A percentile compares a stretch with the other conserved stretches of the same genome.
Conservation (phyloP, 345 rosid genomes). For the Eucalyptus lansdowneana region DNA sequence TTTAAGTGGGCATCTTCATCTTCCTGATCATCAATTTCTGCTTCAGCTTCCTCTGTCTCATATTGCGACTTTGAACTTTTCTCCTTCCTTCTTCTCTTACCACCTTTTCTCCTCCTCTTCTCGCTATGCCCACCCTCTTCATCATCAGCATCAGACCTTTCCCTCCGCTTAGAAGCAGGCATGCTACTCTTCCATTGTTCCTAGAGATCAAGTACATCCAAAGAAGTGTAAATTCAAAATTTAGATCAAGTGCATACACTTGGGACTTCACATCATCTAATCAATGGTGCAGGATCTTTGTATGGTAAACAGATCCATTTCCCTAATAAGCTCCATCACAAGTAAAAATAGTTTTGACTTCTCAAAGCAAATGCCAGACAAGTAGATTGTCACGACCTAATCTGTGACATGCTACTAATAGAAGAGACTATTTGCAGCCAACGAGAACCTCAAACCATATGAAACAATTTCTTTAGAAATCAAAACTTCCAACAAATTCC, state of each 20-base stretch:
- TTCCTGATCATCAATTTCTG: constrained; percentile 61
- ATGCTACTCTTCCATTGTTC: constrained; percentile 93
- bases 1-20: constrained; percentile 56
- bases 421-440: neutral
- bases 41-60: constrained; percentile 71
- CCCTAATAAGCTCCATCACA: neutral
- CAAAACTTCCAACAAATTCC: neutral
- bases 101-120: constrained; percentile 80
- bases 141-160: constrained; percentile 67
- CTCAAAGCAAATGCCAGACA: neutral
- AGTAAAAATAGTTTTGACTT: neutral
- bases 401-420: neutral
- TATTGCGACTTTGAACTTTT: constrained; percentile 57
- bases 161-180: constrained; percentile 68
- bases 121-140: constrained; percentile 81
- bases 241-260: neutral
- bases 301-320: neutral
- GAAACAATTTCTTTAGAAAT: neutral
- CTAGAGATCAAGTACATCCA: constrained; percentile 19
- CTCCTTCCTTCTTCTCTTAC: constrained; percentile 90
- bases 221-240: neutral
- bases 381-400: neutral
- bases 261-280: neutral
- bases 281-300: neutral
- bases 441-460: neutral